Base-by-base conservation (phyloP, 2,329 filamentous ascomycete genomes). In the Sporothrix phasma region DNA sequence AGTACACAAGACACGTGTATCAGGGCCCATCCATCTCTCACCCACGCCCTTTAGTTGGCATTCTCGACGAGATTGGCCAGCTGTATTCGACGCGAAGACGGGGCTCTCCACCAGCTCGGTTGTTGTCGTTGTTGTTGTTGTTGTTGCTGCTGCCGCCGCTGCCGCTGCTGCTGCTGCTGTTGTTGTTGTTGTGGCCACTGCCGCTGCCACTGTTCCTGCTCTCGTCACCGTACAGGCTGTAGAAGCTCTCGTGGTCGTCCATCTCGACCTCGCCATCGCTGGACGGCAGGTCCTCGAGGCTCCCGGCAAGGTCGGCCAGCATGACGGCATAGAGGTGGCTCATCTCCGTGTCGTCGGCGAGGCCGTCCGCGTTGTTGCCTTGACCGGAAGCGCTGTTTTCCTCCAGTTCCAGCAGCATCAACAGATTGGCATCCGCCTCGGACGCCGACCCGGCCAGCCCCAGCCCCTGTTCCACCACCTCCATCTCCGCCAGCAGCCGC, bases 341-440 rank as follows among this genome's bases (percentile, higher is more conserved):
- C 45, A 65, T 31, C 13, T 68, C 67, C 24, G 79, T 81, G 19
- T 89, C 89, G 70, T 49, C 59, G 39, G 43, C 56, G 13, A 17
- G 6, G 0, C 39, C 39, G 39, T 8, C 10, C 34, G 34, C 34
- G 37, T 41, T 41, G 37, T 15, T 19, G 11, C n/a, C 15, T 15
- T 29, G 6, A 19, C 53, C 24, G 31, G n/a, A 31, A 61, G n/a
- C 54, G 37, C 54, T 60, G 5, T 15, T 43, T 37, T 43, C 54
- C 19, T 62, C 64, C 22, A 67, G 22, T 46, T 66, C 65, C 26
- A 68, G 34, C 37, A 68, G 61, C 63, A 61, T 2, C 49, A 67
- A 54, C 65, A 68, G 61, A 11, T 37, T 56, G 6, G 24, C 31
- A 58, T 69, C 67, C 34, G 46, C 66, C 63, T 46, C 65, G 69